These are phyloP conservation scores for Peniophora sp. DNA, from an alignment of 1,284 basidiomycete species.

Conservation along the genomic window DNA sequence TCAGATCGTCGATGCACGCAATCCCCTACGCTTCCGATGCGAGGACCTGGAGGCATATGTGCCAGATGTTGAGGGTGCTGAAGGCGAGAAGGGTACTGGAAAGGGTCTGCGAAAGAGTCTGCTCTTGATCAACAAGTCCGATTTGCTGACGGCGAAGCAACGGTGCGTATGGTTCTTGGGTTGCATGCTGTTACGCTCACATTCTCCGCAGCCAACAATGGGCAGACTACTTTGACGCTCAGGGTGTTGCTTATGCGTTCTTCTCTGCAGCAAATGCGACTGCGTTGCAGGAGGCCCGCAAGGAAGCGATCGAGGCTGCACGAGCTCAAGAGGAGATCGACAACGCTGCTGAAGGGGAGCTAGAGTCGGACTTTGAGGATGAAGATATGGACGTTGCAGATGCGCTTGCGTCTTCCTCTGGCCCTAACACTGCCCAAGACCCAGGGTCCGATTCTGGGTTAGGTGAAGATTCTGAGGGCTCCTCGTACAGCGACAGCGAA, in stretches of 20 bases:
- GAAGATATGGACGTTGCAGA: slow-evolving; percentile 6
- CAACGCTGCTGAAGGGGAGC: slow-evolving; percentile 7
- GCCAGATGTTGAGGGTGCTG: slow-evolving; percentile 65
- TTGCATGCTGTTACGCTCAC: not conserved
- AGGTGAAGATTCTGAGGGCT: slow-evolving; percentile 17
- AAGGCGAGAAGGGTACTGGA: slow-evolving; percentile 73
- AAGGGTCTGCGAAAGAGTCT: slow-evolving; percentile 69
- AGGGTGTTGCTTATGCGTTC: slow-evolving; percentile 84
- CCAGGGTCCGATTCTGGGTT: slow-evolving; percentile 21
- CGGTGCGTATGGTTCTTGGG: slow-evolving; percentile 42
- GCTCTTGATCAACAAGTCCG: slow-evolving; percentile 94
- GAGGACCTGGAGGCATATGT: slow-evolving; percentile 91
- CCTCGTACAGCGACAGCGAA: slow-evolving; percentile 12
- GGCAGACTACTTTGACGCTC: slow-evolving; percentile 90
- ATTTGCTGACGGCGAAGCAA: slow-evolving; percentile 84
- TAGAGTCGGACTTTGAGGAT: slow-evolving; percentile 3
- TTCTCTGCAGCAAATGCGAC: slow-evolving; percentile 92
- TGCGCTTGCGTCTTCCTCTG: slow-evolving; percentile 8
- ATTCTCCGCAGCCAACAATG: slow-evolving; percentile 49
- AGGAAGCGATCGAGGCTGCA: slow-evolving; percentile 39
- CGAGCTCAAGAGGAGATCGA: slow-evolving; percentile 14
- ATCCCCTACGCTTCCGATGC: slow-evolving; percentile 86
- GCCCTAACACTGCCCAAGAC: not conserved
- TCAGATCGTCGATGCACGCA: slow-evolving; percentile 93
- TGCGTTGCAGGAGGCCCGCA: slow-evolving; percentile 71